Base-by-base conservation (phyloP, 2,329 filamentous ascomycete genomes). In the Pseudogymnoascus sp. region DNA sequence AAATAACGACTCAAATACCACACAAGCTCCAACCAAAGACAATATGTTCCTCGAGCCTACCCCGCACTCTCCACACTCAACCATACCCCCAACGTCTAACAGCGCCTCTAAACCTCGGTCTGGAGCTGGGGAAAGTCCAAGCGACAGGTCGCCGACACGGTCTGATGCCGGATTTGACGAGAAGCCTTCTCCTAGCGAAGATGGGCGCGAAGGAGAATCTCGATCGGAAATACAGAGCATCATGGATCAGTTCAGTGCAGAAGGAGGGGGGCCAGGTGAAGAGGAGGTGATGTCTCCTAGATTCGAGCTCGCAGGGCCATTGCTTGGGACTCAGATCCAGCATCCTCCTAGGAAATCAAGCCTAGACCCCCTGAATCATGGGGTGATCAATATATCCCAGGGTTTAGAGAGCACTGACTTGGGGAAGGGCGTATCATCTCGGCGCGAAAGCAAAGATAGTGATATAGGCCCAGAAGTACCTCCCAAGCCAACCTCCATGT, bases 211-310 rank as follows among this genome's bases (percentile, higher is more conserved):
- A 59, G 83, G 84, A 61, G 86, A 85, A 61, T 91, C 90, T 1
- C 85, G 86, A 65, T 87, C 88, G 5, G 95, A 99, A 77, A 97
- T 99, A 65, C 91, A 97, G 76, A 96, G 84, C 73, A 97, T 99
- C 74, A 97, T 99, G 91, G 91, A 91, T 67, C 95, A 97, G 76
- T 97, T 97, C 70, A 87, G 89, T 69, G 86, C 90, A 71, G 85
- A 85, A 61, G 85, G 85, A 29, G 85, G 86, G 61, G 90, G 87
- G 0, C 88, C 86, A 1, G 87, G 82, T 4, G 86, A 84, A 66
- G 87, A 93, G 61, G 91, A 96, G 74, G 91, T 96, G 72, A 96
- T 96, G 91, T 96, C 92, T 66, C 92, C 92, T 4, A 83, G 91
- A 31, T 76, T 96, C 47, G 92, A 93, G 74, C 83, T 93, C 65